A percentile compares a stretch with the other conserved stretches of the same genome.
These are phyloP conservation scores for Entomophthora muscae DNA, from an alignment of 371 early-diverging fungal genomes.

Conservation along the genomic window DNA sequence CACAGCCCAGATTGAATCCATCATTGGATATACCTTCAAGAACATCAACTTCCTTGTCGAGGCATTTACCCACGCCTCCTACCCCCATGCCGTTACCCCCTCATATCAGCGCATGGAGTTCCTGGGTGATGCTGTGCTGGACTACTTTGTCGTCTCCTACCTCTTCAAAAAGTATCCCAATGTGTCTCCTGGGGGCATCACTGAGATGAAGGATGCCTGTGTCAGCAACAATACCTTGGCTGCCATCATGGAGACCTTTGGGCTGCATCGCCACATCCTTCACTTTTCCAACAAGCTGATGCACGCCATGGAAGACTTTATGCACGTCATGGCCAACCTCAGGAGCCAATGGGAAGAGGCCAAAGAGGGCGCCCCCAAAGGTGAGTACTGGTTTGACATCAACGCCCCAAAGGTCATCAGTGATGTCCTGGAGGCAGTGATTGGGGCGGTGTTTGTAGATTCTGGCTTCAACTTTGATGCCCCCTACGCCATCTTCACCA, in stretches of 20 bases:
- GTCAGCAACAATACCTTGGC: conserved; percentile 75
- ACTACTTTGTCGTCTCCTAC: conserved; percentile 54
- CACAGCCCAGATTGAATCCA: conserved; percentile 20
- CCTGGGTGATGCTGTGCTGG: conserved; percentile 85
- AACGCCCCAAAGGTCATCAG: conserved; percentile 71
- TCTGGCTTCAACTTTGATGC: conserved; percentile 40
- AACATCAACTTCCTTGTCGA: conserved; percentile 41
- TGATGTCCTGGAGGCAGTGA: conserved; percentile 71
- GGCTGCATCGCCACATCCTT: conserved; percentile 41
- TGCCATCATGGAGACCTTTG: conserved; percentile 37
- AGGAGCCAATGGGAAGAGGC: conserved; percentile 12
- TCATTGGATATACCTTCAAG: conserved; percentile 52
- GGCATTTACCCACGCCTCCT: conserved; percentile 75
- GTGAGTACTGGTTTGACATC: conserved; percentile 51
- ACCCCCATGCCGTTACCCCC: conserved; percentile 26
- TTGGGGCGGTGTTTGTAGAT: conserved; percentile 84
- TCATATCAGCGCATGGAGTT: conserved; percentile 90
- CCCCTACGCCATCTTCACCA: conserved; percentile 25
- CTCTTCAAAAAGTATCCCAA: conserved; percentile 37
- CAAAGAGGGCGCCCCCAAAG: conserved; percentile 14
- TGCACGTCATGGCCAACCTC: conserved; percentile 20
- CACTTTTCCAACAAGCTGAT: conserved; percentile 36
- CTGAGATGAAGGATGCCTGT: conserved; percentile 62
- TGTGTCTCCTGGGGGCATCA: conserved; percentile 46
- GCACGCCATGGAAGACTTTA: conserved; percentile 26